Evolutionary conservation across 2,329 filamentous ascomycete genomes (phyloP), one percentile per base, ranked within the genome.

Genomic region (Exutisphaerella laricina): DNA sequence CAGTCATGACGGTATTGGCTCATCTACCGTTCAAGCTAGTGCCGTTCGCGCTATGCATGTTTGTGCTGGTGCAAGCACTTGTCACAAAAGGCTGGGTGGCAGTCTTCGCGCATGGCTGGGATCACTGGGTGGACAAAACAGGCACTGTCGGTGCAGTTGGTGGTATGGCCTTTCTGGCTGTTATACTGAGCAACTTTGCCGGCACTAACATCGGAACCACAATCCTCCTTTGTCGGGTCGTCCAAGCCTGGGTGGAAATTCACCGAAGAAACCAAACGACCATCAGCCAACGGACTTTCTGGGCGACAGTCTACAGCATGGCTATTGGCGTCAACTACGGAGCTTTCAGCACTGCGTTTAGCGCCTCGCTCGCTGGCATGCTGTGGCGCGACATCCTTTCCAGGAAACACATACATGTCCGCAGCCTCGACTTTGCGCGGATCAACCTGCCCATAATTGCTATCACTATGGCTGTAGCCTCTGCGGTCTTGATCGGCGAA

Each of bases 151-250:
- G 83, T 1, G 76, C 75, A 1, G 74, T 87, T 23, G 81, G 80
- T 1, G 82, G 83, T 5, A 87, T 87, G 83, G 83, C 74, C 0
- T 85, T 88, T 41, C 63, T 87, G 0, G 82, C 80, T 0, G 80
- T 84, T 0, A 71, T 86, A 8, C 62, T 88, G 0, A 85, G 81
- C 65, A 87, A 87, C 48, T 87, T 86, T 53, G 80, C 84, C 0
- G 84, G 84, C 13, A 87, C 84, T 1, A 87, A 87, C 51, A 87
- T 87, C 39, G 83, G 84, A 23, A 85, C 83, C 0, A 82, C 83
- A 0, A 87, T 88, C 56, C 74, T 87, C 1, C 70, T 87, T 1
- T 85, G 76, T 6, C 79, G 83, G 3, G 74, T 86, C 5, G 76
- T 87, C 8, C 83, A 87, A 58, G 67, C 76, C 0, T 87, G 84